These are phyloP conservation scores for Phytomonas francai DNA, from an alignment of 208 protist species.

Conservation along the genomic window DNA sequence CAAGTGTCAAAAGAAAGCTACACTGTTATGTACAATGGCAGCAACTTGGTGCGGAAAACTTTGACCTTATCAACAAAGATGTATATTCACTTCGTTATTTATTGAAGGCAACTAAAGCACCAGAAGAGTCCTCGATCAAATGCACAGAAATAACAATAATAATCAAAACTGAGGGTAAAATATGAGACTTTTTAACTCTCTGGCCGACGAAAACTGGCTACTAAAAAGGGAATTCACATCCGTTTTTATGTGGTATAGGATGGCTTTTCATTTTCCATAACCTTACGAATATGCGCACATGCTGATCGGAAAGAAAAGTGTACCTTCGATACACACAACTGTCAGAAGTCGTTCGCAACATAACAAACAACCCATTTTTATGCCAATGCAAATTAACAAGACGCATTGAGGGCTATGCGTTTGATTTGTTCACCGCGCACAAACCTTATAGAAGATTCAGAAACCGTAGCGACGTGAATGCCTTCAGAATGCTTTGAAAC, in stretches of 20 bases:
- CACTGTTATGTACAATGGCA: background rate
- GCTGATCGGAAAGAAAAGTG: background rate
- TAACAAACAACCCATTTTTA: background rate
- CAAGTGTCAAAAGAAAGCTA: background rate
- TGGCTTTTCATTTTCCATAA: background rate
- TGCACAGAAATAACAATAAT: background rate
- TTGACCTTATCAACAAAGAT: background rate
- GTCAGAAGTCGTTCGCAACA: background rate
- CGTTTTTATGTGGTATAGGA: background rate
- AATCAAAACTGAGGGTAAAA: background rate
- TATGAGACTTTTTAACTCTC: background rate
- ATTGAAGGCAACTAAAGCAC: background rate
- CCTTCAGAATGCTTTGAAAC: background rate
- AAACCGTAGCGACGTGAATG: background rate
- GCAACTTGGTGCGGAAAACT: background rate
- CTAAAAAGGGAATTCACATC: background rate
- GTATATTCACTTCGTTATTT: background rate
- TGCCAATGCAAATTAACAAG: background rate
- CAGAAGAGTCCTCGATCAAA: background rate
- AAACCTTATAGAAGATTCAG: conserved; percentile 3
- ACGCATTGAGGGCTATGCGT: background rate
- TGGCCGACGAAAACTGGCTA: background rate
- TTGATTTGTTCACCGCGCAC: conserved; percentile 6
- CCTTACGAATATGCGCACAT: background rate
- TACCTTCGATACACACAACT: background rate